These are phyloP conservation scores for Ustilago esculenta DNA, from an alignment of 1,284 basidiomycete genomes.

Conservation along the genomic window DNA sequence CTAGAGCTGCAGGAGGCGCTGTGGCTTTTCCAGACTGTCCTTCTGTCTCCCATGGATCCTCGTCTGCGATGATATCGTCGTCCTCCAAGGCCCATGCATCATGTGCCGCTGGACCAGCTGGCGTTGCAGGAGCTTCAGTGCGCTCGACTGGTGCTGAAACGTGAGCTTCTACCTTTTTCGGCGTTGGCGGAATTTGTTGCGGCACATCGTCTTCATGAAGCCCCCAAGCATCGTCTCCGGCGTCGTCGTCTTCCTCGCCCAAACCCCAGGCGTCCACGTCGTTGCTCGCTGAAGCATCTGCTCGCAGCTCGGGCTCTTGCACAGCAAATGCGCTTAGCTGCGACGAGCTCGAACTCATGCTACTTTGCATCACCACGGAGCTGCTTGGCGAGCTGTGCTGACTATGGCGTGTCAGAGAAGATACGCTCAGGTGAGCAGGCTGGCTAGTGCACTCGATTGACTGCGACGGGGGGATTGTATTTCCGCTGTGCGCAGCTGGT, in stretches of 20 bases:
- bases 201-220: conserved; percentile 17
- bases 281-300: conserved; percentile 1
- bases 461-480: not conserved
- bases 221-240: conserved; percentile 44
- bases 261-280: conserved; percentile 54
- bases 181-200: not conserved
- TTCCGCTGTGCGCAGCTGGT: not conserved
- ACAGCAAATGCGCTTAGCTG: conserved; percentile 28
- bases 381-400: conserved; percentile 17
- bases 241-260: conserved; percentile 36
- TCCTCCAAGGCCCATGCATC: conserved; percentile 17
- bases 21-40: not conserved
- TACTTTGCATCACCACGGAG: conserved; percentile 25
- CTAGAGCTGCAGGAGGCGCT: not conserved
- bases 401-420: conserved; percentile 15
- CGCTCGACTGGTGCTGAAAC: not conserved
- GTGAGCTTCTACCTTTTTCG: conserved; percentile 1
- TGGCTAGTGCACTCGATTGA: not conserved
- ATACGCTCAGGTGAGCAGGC: conserved; percentile 10
- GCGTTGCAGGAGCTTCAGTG: not conserved
- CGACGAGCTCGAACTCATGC: conserved; percentile 31
- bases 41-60: conserved; percentile 21
- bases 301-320: conserved; percentile 4
- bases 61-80: conserved; percentile 6
- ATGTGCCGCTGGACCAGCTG: not conserved